Base-by-base conservation (phyloP, 305 asterid species). In the Fraxinus floribunda region DNA sequence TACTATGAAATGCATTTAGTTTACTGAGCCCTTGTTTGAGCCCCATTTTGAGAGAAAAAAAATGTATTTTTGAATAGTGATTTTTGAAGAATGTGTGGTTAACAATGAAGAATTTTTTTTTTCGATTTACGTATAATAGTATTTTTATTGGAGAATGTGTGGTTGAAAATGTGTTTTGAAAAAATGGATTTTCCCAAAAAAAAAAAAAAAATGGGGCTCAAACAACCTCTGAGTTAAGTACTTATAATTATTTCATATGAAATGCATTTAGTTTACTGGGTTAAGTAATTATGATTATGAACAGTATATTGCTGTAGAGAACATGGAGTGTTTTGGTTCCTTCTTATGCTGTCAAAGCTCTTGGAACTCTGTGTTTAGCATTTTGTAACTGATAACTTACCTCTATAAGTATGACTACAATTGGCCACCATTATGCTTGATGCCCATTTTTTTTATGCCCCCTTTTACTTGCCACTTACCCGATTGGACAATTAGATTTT, bases 321-420 rank as follows among this genome's bases (percentile, higher is more conserved):
- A 66, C 36, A 26, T 24, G n/a, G 11, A 9, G 73, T 22, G 16
- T 66, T 66, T 24, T 66, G 36, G 49, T n/a, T 15, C 75, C 32
- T 30, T 70, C 72, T 62, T 38, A 38, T 36, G 80, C 49, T 80
- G 52, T 83, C 16, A 32, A 70, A 13, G 39, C 75, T 13, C 75
- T 70, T 30, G 75, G 75, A 22, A 30, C 41, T 30, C 39, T 70
- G 39, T 70, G 72, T 7, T 70, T 70, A 30, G 38, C 41, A 30
- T 70, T 30, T 30, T 70, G 75, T 30, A 70, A 70, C 75, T 13
- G 75, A n/a, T 30, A 18, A 26, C 39, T 70, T 30, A 13, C 39
- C 39, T 70, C 18, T 30, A 7, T 3, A 70, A 70, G 38, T 70
- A 29, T 26, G 41, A 70, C 41, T 70, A 15, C 75, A 68, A 10